These are phyloP conservation scores for Aureobasidium sp. DNA, from an alignment of 2,329 filamentous ascomycete genomes.

Conservation along the genomic window DNA sequence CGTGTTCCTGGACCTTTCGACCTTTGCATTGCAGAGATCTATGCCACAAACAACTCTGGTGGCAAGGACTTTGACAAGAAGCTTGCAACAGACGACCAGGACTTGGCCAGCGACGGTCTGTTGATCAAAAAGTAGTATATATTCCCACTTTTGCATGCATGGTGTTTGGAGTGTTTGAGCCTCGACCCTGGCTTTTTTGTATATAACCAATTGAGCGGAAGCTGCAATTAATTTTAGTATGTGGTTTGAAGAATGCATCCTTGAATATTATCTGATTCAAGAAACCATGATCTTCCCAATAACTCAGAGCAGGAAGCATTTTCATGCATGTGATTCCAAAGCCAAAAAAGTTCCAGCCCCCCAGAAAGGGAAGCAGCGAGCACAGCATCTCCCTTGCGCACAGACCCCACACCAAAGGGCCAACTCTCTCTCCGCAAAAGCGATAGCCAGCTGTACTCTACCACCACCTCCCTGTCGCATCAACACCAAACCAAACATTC, in stretches of 20 bases:
- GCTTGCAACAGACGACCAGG: background rate
- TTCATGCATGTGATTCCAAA: background rate
- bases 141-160: background rate
- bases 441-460: constrained; percentile 2
- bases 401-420: background rate
- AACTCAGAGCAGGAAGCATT: background rate
- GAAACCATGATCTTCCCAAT: too few species aligned
- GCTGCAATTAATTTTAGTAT: background rate
- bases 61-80: constrained; percentile 27
- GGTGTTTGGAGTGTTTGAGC: background rate
- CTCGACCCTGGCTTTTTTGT: background rate
- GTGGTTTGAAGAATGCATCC: too few species aligned
- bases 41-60: constrained; percentile 68
- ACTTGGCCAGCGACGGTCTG: constrained; percentile 2
- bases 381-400: background rate
- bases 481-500: background rate
- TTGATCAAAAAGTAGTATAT: background rate
- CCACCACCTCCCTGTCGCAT: background rate
- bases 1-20: constrained; percentile 82
- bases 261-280: too few species aligned
- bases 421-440: constrained; percentile 1
- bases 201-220: background rate
- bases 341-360: background rate
- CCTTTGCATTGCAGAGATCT: constrained; percentile 74
- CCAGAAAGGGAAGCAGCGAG: background rate